Evolutionary conservation across 1,284 basidiomycete genomes (phyloP), one percentile per base, ranked within the genome.

Genomic region (Boletus sp.): DNA sequence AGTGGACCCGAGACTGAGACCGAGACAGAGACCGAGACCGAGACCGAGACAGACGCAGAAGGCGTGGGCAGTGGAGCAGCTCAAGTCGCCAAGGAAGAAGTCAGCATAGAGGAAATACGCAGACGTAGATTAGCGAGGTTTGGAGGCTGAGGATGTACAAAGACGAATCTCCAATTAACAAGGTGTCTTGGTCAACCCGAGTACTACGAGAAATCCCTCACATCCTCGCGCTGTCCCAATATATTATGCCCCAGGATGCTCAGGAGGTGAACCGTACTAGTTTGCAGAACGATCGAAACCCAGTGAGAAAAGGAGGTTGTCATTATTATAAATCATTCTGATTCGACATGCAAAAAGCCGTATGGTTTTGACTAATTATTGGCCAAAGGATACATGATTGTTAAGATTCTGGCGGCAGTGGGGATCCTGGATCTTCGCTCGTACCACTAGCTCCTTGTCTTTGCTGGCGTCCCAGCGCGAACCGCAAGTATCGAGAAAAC

Each of bases 101-200:
- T 88, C 23, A 86, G 79, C 65, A 68, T 89, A 47, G 94, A 95
- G 59, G 93, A 96, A 75, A 85, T 97, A 66, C 82, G 94, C 50
- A 79, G 82, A 72, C 78, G 86, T 67, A 81, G 94, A 55, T 75
- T 96, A 66, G 94, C 91, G 16, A 84, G 85, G 66, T 96, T 96
- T 71, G 88, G 85, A 37, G 77, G 80, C 21, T 83, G 55, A 70
- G 37, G 52, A 33, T 49, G 47, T 52, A 35, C 25, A 46, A 47
- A 28, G 31, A 19, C 25, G 31, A 53, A 52, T 19, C 35, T 62
- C 43, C 25, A 23, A 30, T 38, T 21, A 43, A 56, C 17, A 55
- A 44, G 33, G 30, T 47, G 37, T 58, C 13, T 33, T 40, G 19
- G 53, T 50, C 47, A 31, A 50, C 47, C 33, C 21, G 19, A 61